Conservation (phyloP, 768 basidiomycete genomes). For the Termitomyces sp. region DNA sequence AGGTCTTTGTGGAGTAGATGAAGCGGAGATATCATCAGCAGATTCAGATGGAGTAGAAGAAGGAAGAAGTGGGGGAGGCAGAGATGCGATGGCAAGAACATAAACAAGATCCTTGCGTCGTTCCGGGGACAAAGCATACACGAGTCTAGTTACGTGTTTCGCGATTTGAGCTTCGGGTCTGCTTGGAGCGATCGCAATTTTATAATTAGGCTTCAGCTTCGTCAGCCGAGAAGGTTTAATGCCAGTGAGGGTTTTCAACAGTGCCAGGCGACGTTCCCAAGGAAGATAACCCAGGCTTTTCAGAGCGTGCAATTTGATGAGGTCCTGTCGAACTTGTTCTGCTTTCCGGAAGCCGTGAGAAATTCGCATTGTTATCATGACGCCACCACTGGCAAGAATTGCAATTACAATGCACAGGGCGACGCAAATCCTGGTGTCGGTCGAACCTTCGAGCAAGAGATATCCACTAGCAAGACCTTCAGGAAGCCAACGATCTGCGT, state of each 20-base stretch:
- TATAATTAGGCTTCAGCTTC: neutral
- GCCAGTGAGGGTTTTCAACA: neutral
- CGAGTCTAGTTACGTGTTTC: neutral
- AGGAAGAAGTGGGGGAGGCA: neutral
- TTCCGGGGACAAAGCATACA: neutral
- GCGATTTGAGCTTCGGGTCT: neutral
- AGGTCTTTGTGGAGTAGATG: neutral
- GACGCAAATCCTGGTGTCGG: neutral
- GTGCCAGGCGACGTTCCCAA: neutral
- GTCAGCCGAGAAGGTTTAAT: neutral
- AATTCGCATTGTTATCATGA: neutral
- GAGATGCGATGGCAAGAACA: neutral
- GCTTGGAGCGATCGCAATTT: neutral
- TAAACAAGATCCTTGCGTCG: neutral
- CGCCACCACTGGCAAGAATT: neutral
- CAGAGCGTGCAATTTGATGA: neutral
- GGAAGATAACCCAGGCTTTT: conserved; percentile 1
- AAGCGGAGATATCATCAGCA: neutral
- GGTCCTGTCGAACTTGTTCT: neutral
- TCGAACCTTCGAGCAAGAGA: neutral
- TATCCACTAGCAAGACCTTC: neutral
- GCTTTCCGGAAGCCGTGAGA: neutral
- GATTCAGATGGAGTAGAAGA: neutral
- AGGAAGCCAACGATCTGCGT: neutral
- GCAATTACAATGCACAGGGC: neutral